Conservation (phyloP, 768 basidiomycete genomes). For the Pluteus cervinus region DNA sequence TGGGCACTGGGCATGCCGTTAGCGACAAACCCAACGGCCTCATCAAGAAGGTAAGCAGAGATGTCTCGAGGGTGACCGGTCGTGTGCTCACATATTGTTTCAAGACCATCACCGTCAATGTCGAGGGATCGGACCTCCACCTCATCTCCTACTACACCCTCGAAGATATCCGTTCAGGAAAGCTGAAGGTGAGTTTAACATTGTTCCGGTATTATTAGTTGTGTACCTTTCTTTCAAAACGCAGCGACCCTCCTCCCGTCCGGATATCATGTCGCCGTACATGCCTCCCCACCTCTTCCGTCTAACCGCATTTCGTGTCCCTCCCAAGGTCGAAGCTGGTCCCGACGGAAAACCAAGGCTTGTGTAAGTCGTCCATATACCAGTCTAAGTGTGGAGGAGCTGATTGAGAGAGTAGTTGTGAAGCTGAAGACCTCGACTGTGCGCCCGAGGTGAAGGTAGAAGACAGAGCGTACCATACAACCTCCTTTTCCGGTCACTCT, state of each 20-base stretch:
- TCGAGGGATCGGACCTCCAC: conserved; percentile 76
- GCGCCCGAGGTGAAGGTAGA: conserved; percentile 43
- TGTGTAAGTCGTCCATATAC: conserved; percentile 38
- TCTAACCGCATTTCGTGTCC: conserved; percentile 76
- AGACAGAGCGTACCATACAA: conserved; percentile 35
- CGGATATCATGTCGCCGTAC: conserved; percentile 65
- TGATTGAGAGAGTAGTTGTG: conserved; percentile 22
- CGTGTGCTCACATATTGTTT: conserved; percentile 3
- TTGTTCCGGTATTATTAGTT: conserved; percentile 3
- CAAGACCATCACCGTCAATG: conserved; percentile 81
- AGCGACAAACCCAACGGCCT: conserved; percentile 61
- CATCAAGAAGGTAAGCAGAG: conserved; percentile 64
- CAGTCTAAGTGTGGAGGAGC: conserved; percentile 7
- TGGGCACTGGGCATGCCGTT: conserved; percentile 23
- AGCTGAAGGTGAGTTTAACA: conserved; percentile 40
- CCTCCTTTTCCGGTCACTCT: too few species aligned
- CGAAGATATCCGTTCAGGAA: conserved; percentile 67
- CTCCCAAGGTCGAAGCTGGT: conserved; percentile 72
- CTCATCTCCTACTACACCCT: conserved; percentile 81
- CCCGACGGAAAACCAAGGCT: conserved; percentile 63
- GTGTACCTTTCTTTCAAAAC: conserved; percentile 4
- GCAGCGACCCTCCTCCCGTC: conserved; percentile 62
- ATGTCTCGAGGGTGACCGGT: not conserved
- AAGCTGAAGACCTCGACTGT: conserved; percentile 41
- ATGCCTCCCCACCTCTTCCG: conserved; percentile 78